These are phyloP conservation scores for Vaccinium macrocarpon DNA, from an alignment of 148 eudicot species.

Conservation along the genomic window DNA sequence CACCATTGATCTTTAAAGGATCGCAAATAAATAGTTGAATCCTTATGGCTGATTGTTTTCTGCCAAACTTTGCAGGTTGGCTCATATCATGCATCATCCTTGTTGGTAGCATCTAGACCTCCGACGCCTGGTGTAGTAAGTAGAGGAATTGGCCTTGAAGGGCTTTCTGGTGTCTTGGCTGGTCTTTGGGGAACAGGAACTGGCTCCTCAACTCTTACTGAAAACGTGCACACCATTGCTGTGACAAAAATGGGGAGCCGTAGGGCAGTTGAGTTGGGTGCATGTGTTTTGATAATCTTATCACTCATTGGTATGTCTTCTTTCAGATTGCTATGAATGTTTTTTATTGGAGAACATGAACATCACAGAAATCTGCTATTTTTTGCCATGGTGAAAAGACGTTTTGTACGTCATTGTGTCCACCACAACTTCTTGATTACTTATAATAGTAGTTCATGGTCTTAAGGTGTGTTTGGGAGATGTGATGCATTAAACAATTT, in stretches of 20 bases:
- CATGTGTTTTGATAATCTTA: constrained; percentile 63
- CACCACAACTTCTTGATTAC: too few relatives aligned
- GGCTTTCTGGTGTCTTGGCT: constrained; percentile 81
- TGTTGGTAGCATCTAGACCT: constrained; percentile 95
- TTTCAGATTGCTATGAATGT: background rate
- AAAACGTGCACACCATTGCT: constrained; percentile 94
- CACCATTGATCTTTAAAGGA: background rate
- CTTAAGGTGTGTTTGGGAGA: too few relatives aligned
- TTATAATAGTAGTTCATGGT: too few relatives aligned
- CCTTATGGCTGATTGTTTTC: constrained; percentile 1
- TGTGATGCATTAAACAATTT: too few relatives aligned
- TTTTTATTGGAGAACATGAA: background rate
- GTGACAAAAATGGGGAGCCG: constrained; percentile 99
- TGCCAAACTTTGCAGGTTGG: constrained; percentile 55
- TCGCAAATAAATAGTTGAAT: background rate
- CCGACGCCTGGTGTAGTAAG: constrained; percentile 90
- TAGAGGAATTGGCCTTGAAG: constrained; percentile 96
- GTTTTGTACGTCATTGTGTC: too few relatives aligned
- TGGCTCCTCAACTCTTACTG: constrained; percentile 85
- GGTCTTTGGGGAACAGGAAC: constrained; percentile 98
- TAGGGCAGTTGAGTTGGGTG: constrained; percentile 89
- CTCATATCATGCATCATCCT: constrained; percentile 90
- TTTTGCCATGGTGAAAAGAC: too few relatives aligned
- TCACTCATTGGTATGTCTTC: constrained; percentile 71
- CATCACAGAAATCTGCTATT: too few relatives aligned